A percentile compares a stretch with the other conserved stretches of the same genome.
These are phyloP conservation scores for Aspergillus cavernicola DNA, from an alignment of 495 filamentous ascomycete genomes.

Conservation along the genomic window DNA sequence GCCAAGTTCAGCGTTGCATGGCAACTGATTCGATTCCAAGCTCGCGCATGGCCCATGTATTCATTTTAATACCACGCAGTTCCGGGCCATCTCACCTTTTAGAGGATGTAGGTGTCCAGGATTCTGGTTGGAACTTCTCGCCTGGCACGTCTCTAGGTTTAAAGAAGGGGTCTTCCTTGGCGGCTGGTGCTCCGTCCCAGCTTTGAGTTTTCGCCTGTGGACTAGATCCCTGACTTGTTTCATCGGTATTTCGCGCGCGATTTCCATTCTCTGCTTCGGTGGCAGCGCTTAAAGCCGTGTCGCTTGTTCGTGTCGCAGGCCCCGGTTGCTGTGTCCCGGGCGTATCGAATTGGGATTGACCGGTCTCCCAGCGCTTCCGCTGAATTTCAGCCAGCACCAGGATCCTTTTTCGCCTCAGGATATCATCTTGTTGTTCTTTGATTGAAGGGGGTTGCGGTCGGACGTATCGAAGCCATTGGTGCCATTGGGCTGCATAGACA, in stretches of 20 bases:
- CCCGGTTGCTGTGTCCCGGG: conserved; percentile 46
- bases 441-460: conserved; percentile 67
- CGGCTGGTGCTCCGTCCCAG: conserved; percentile 13
- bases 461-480: conserved; percentile 92
- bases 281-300: conserved; percentile 25
- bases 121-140: conserved; percentile 72
- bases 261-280: conserved; percentile 18
- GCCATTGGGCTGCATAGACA: conserved; percentile 79
- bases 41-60: not conserved
- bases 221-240: not conserved
- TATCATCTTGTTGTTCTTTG: conserved; percentile 68
- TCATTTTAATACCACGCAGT: not conserved
- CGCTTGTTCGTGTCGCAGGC: conserved; percentile 33
- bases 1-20: too few relatives aligned
- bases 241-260: not conserved
- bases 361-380: conserved; percentile 86
- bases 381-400: conserved; percentile 64
- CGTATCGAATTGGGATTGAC: conserved; percentile 60
- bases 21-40: too few relatives aligned
- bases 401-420: conserved; percentile 62
- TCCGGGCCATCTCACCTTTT: conserved; percentile 23
- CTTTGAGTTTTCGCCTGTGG: not conserved
- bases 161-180: conserved; percentile 59
- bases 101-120: conserved; percentile 56
- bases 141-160: conserved; percentile 50